phyloP scores from a whole-genome alignment of 2,329 filamentous ascomycete genomes.

The Escovopsis sp. region DNA sequence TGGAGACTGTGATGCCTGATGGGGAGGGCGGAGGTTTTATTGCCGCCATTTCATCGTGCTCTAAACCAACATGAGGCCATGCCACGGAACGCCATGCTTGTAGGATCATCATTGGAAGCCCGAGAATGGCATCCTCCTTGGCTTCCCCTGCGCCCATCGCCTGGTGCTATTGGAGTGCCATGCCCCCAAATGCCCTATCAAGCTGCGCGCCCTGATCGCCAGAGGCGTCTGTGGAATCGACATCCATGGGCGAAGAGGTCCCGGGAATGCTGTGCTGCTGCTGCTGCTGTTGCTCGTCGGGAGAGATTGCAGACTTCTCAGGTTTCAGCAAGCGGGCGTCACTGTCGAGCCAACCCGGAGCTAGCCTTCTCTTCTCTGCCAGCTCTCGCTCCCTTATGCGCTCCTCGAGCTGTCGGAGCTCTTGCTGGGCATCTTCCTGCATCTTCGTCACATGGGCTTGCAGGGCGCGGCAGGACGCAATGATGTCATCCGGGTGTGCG shows the following conservation, averaged over 20 bases:
- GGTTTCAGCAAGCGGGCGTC: constrained; percentile 56
- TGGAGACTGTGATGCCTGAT: too few species aligned
- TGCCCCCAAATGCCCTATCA: constrained; percentile 41
- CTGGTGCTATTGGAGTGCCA: constrained; percentile 20
- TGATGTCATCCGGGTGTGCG: constrained; percentile 76
- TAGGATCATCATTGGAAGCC: not conserved
- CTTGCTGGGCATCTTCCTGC: constrained; percentile 50
- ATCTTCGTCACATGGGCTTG: constrained; percentile 59
- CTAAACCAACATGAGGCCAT: too few species aligned
- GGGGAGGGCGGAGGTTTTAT: too few species aligned
- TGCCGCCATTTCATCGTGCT: too few species aligned
- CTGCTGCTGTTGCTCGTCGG: constrained; percentile 12
- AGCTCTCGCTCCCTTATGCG: constrained; percentile 50
- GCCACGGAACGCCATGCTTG: too few species aligned
- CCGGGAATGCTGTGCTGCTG: constrained; percentile 5
- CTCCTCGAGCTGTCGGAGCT: constrained; percentile 57
- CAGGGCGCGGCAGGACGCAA: constrained; percentile 65
- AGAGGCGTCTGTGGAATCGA: constrained; percentile 14
- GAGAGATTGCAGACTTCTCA: constrained; percentile 30
- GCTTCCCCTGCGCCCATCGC: not conserved
- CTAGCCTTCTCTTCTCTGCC: constrained; percentile 65
- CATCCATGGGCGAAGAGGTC: not conserved
- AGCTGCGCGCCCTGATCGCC: constrained; percentile 40
- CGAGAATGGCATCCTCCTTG: not conserved
- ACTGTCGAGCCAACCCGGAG: constrained; percentile 70